Evolutionary conservation across 2,329 filamentous ascomycete genomes (phyloP).

Genomic region (Beauveria caledonica): DNA sequence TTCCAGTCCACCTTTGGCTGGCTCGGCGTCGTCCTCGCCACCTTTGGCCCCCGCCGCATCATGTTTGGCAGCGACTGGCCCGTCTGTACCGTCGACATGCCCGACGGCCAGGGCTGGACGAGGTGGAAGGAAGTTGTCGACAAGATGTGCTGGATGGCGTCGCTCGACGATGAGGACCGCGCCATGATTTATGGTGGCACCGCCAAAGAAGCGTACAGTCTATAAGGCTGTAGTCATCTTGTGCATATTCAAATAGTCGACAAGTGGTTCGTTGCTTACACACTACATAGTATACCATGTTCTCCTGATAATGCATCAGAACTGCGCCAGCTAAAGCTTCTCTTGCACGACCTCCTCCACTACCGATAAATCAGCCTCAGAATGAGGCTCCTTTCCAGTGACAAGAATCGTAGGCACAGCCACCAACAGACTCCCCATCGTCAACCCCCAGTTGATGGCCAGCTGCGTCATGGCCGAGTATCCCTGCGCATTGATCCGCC

Average conservation of each 20-base stretch:
- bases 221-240: conserved; percentile 22
- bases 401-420: background rate
- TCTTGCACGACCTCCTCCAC: background rate
- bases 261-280: too few relatives aligned
- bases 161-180: conserved; percentile 51
- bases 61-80: conserved; percentile 97
- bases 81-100: conserved; percentile 59
- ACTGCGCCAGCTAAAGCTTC: background rate
- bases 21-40: conserved; percentile 61
- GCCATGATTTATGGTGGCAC: conserved; percentile 65
- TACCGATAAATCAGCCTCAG: background rate
- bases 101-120: conserved; percentile 50
- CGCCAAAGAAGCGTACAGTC: conserved; percentile 61
- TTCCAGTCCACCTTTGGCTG: conserved; percentile 60
- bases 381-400: background rate
- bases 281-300: too few relatives aligned
- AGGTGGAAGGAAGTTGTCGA: conserved; percentile 69
- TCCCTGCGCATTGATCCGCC: conserved; percentile 32
- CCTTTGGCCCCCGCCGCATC: conserved; percentile 63
- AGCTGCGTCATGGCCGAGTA: background rate
- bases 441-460: background rate
- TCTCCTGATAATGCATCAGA: too few relatives aligned
- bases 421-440: background rate
- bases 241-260: too few relatives aligned
- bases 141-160: conserved; percentile 54